These are phyloP conservation scores for Coleophoma cylindrospora DNA, from an alignment of 2,329 filamentous ascomycete genomes.

Conservation along the genomic window DNA sequence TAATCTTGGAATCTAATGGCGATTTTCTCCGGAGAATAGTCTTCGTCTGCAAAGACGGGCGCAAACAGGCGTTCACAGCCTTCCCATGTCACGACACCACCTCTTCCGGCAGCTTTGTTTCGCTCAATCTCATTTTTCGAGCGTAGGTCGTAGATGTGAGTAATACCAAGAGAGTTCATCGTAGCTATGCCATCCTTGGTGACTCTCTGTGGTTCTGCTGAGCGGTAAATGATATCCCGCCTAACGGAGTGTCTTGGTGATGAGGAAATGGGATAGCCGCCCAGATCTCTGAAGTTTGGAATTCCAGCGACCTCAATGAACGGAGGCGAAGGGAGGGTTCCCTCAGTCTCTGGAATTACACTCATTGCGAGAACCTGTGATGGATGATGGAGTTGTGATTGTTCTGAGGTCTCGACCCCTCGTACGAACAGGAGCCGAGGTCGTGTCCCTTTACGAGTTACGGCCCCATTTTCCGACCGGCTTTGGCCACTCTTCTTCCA, in stretches of 20 bases:
- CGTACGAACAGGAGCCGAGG: not conserved
- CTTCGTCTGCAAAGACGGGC: conserved; percentile 59
- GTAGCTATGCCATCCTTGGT: conserved; percentile 46
- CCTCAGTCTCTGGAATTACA: not conserved
- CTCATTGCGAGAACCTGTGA: conserved; percentile 8
- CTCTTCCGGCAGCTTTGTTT: conserved; percentile 27
- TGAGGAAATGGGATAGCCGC: conserved; percentile 45
- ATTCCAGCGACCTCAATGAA: conserved; percentile 52
- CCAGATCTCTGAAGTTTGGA: conserved; percentile 64
- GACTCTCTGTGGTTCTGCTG: conserved; percentile 59
- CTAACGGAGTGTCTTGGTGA: conserved; percentile 37
- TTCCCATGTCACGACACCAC: conserved; percentile 39
- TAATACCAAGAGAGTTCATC: conserved; percentile 53
- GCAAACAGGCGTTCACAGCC: conserved; percentile 51
- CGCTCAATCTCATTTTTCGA: conserved; percentile 53
- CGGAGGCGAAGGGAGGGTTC: conserved; percentile 33
- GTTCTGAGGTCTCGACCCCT: no score
- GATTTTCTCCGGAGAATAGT: conserved; percentile 58
- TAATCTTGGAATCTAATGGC: conserved; percentile 58
- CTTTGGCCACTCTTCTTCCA: not conserved
- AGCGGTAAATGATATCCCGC: conserved; percentile 56
- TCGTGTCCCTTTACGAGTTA: not conserved
- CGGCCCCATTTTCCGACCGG: not conserved
- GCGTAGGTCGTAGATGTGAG: conserved; percentile 64
- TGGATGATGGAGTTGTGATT: not conserved